Evolutionary conservation across 2,329 filamentous ascomycete genomes (phyloP).

Genomic region (Xylariaceae sp.): DNA sequence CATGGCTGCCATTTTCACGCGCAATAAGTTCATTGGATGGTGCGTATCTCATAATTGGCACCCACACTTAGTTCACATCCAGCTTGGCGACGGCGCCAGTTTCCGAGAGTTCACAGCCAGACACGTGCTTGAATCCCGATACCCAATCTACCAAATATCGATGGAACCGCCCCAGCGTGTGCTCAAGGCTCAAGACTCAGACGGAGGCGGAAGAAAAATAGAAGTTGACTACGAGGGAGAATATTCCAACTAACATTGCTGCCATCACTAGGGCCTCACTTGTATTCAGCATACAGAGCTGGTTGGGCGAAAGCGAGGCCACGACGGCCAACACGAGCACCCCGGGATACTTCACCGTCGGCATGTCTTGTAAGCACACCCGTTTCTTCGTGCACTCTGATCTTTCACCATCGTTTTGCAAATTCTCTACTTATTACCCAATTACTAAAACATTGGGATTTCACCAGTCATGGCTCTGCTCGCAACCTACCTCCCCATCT

Average conservation of each 20-base stretch:
- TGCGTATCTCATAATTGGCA: conserved; percentile 3
- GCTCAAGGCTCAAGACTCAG: background rate
- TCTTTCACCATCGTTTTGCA: too few relatives aligned
- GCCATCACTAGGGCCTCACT: conserved; percentile 53
- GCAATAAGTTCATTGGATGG: conserved; percentile 75
- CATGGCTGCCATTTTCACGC: conserved; percentile 93
- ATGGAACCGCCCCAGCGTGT: background rate
- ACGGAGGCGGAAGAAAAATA: background rate
- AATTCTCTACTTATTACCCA: too few relatives aligned
- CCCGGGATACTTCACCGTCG: conserved; percentile 67
- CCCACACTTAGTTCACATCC: too few relatives aligned
- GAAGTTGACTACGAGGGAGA: background rate
- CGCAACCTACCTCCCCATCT: conserved; percentile 49
- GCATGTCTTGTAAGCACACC: conserved; percentile 63
- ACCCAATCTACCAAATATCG: background rate
- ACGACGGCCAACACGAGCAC: conserved; percentile 61
- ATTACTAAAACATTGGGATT: too few relatives aligned
- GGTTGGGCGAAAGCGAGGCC: conserved; percentile 71
- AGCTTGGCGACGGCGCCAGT: too few relatives aligned
- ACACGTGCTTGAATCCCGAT: too few relatives aligned
- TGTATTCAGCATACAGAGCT: conserved; percentile 70
- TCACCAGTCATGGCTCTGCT: conserved; percentile 55
- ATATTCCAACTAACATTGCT: conserved; percentile 1
- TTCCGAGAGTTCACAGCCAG: too few relatives aligned
- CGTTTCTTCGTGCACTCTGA: too few relatives aligned